Conservation (phyloP, 208 protist species). For the Crithidia acanthocephali region DNA sequence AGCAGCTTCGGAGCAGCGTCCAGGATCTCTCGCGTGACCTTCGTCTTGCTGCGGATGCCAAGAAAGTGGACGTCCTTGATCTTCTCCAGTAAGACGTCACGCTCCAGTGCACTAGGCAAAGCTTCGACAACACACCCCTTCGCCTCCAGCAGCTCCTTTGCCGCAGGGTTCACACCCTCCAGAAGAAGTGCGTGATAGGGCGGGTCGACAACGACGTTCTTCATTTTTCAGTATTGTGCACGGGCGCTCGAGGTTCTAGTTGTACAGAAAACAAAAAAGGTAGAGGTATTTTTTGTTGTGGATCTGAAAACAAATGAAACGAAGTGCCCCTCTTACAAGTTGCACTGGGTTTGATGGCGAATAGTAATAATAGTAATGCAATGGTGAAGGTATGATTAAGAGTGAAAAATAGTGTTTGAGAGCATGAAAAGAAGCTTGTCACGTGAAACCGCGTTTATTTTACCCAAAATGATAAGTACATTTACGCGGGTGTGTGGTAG, state of each 20-base stretch:
- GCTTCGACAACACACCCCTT: slow-evolving; percentile 87
- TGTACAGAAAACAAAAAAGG: not conserved
- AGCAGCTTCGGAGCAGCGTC: slow-evolving; percentile 78
- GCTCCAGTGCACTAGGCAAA: slow-evolving; percentile 52
- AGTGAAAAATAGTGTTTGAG: not conserved
- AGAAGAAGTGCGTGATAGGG: slow-evolving; percentile 79
- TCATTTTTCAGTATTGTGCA: too few relatives aligned
- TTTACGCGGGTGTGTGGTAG: too few relatives aligned
- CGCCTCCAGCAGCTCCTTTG: slow-evolving; percentile 76
- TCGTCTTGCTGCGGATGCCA: slow-evolving; percentile 94
- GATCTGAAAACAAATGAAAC: not conserved
- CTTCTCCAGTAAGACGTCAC: slow-evolving; percentile 80
- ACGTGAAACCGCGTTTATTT: too few relatives aligned
- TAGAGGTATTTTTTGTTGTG: not conserved
- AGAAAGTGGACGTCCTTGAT: slow-evolving; percentile 90
- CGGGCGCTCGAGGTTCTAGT: too few relatives aligned
- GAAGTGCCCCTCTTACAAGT: slow-evolving; percentile 3
- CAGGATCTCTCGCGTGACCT: slow-evolving; percentile 77
- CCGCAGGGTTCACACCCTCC: slow-evolving; percentile 83
- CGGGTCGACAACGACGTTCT: slow-evolving; percentile 39
- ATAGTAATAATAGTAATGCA: not conserved
- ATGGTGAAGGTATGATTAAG: not conserved
- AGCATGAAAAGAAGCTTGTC: not conserved
- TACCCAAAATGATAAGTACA: too few relatives aligned
- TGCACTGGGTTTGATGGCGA: not conserved